Percentiles rank a stretch among this genome's conserved stretches.
Conservation (phyloP, 352 stramenopile species). For the Phytophthora hybrid region DNA sequence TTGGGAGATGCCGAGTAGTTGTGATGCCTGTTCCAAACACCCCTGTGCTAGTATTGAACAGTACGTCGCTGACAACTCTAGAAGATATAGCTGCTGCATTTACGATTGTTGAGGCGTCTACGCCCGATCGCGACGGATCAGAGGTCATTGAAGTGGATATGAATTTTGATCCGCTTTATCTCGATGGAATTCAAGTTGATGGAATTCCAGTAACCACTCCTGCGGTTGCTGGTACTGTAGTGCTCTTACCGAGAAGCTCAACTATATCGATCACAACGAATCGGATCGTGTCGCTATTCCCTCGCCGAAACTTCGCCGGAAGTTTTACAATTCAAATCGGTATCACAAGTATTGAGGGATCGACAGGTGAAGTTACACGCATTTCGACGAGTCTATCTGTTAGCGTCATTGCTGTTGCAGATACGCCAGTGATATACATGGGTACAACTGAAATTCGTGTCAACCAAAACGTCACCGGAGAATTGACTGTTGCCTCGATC, state of each 20-base stretch:
- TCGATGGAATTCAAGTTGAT: conserved; percentile 46
- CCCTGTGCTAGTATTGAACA: conserved; percentile 43
- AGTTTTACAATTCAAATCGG: conserved; percentile 42
- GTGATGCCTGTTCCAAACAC: conserved; percentile 52
- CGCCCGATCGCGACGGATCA: conserved; percentile 56
- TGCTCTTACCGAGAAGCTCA: conserved; percentile 30
- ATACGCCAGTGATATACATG: conserved; percentile 42
- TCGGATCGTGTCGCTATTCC: conserved; percentile 40
- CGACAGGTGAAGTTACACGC: conserved; percentile 35
- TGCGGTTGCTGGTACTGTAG: conserved; percentile 18
- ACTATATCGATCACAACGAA: conserved; percentile 23
- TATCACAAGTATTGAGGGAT: conserved; percentile 39
- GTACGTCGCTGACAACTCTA: conserved; percentile 28
- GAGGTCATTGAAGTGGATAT: conserved; percentile 56
- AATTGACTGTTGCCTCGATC: conserved; percentile 42
- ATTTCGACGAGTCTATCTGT: conserved; percentile 38
- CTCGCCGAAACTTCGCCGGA: conserved; percentile 49
- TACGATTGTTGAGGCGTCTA: conserved; percentile 46
- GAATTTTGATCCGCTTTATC: conserved; percentile 40
- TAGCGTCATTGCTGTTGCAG: conserved; percentile 41
- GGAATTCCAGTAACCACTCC: conserved; percentile 22
- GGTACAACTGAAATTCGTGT: conserved; percentile 29
- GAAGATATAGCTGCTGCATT: conserved; percentile 51
- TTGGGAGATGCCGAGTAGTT: conserved; percentile 43
- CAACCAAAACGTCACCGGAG: conserved; percentile 44